Evolutionary conservation across 176 grass and related monocot species (phyloP), one percentile per base, ranked within the genome.

Genomic region (Coix lacrymajobi): DNA sequence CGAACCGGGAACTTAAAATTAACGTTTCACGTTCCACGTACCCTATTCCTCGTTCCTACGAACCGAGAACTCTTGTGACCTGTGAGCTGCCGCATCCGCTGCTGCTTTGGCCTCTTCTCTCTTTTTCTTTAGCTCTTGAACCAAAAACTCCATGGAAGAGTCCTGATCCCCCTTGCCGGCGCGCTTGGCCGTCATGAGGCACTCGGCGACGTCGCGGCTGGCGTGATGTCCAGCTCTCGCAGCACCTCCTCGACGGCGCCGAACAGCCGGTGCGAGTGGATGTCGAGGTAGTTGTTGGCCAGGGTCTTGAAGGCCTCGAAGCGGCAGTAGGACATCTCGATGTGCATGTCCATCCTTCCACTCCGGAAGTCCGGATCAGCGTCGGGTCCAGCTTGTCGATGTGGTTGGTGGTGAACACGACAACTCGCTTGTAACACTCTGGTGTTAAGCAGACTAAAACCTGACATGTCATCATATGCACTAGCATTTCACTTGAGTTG

Each of bases 291-390:
- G 64, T 56, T 57, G 34, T 65, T 85, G 33, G 78, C 83, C 6
- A 90, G 64, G 44, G 57, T 40, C 57, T 65, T 82, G 78, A 90
- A 90, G 0, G 88, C 58, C 83, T 89, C 83, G 78, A 89, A 66
- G 32, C 78, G 1, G 72, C 78, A 82, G 83, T 82, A 86, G 3
- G 88, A 85, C 88, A 89, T 86, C 83, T 86, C 83, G 71, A 89
- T 78, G 83, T 89, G 88, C 63, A 57, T 89, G 88, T 89, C 88
- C 88, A 89, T 89, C 29, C 88, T 32, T 32, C 88, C 88, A 0
- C 83, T 41, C 28, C 79, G 71, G 80, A 90, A 0, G 78, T 41
- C 28, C 79, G 71, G 80, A 90, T 90, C 13, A 90, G 72, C 66
- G 78, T 79, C 11, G 66, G 73, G n/a, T 90, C 88, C 3, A 89